These are phyloP conservation scores for Tulasnella calospora DNA, from an alignment of 768 basidiomycete species.

Conservation along the genomic window DNA sequence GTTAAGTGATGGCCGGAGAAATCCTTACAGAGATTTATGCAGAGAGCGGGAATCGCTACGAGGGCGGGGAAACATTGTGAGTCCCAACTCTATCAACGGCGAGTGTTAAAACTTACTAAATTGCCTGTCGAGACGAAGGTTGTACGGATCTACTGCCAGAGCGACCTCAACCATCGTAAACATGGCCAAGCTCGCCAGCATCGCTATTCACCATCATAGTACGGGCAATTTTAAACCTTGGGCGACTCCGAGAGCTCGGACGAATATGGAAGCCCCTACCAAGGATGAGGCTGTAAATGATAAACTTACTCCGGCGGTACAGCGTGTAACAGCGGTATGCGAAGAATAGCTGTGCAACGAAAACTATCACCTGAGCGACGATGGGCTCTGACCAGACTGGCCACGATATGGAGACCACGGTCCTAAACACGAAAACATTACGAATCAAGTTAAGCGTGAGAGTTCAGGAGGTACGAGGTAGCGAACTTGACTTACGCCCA, in stretches of 20 bases:
- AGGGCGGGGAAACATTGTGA: not conserved
- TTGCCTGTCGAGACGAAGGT: not conserved
- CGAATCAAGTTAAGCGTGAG: not conserved
- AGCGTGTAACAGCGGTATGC: constrained; percentile 7
- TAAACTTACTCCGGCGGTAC: not conserved
- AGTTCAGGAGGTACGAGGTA: not conserved
- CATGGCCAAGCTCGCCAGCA: not conserved
- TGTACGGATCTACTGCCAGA: not conserved
- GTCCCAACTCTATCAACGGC: too few species aligned
- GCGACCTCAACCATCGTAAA: not conserved
- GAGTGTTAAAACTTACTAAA: not conserved
- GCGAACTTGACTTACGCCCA: not conserved
- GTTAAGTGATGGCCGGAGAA: not conserved
- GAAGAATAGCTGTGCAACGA: constrained; percentile 11
- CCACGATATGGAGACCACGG: not conserved
- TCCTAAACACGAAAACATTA: not conserved
- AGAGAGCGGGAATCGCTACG: constrained; percentile 9
- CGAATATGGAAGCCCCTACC: not conserved
- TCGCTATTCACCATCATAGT: not conserved
- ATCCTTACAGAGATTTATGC: not conserved
- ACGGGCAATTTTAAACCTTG: not conserved
- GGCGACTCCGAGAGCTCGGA: not conserved
- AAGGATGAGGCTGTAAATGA: not conserved
- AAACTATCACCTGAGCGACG: not conserved
- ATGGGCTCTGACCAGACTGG: constrained; percentile 3